These are phyloP conservation scores for Aspergillus spinulosporus DNA, from an alignment of 2,329 filamentous ascomycete genomes.

Conservation along the genomic window DNA sequence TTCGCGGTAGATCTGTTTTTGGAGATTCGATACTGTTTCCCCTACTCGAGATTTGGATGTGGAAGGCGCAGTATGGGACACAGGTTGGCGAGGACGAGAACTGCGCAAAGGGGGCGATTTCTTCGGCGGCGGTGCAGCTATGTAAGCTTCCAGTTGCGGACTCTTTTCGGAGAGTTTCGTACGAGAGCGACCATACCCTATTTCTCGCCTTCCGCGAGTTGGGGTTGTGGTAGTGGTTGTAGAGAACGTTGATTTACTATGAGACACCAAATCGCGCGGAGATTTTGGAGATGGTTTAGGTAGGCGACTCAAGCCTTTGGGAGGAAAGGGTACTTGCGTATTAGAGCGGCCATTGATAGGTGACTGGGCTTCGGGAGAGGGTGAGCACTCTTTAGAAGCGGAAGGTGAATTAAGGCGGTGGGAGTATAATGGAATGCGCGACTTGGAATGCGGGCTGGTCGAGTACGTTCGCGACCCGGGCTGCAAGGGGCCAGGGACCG, in stretches of 20 bases:
- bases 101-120: slow-evolving; percentile 77
- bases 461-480: slow-evolving; percentile 27
- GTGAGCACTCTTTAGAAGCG: slow-evolving; percentile 43
- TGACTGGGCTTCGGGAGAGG: slow-evolving; percentile 37
- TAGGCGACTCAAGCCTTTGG: slow-evolving; percentile 43
- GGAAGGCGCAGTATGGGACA: slow-evolving; percentile 70
- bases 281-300: slow-evolving; percentile 42
- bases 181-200: slow-evolving; percentile 34
- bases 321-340: slow-evolving; percentile 35
- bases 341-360: slow-evolving; percentile 33
- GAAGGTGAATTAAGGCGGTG: slow-evolving; percentile 42
- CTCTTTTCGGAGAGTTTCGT: slow-evolving; percentile 51
- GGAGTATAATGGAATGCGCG: slow-evolving; percentile 49
- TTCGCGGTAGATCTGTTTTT: slow-evolving; percentile 37
- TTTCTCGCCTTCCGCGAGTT: slow-evolving; percentile 38
- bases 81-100: slow-evolving; percentile 75
- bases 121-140: slow-evolving; percentile 68
- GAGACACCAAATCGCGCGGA: slow-evolving; percentile 28
- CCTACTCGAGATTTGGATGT: slow-evolving; percentile 66
- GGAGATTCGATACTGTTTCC: slow-evolving; percentile 55
- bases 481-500: slow-evolving; percentile 34
- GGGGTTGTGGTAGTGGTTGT: slow-evolving; percentile 26
- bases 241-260: slow-evolving; percentile 29
- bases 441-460: slow-evolving; percentile 40
- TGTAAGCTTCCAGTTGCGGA: slow-evolving; percentile 69